Conservation (phyloP, 352 stramenopile species). For the Phytophthora pistaciae region DNA sequence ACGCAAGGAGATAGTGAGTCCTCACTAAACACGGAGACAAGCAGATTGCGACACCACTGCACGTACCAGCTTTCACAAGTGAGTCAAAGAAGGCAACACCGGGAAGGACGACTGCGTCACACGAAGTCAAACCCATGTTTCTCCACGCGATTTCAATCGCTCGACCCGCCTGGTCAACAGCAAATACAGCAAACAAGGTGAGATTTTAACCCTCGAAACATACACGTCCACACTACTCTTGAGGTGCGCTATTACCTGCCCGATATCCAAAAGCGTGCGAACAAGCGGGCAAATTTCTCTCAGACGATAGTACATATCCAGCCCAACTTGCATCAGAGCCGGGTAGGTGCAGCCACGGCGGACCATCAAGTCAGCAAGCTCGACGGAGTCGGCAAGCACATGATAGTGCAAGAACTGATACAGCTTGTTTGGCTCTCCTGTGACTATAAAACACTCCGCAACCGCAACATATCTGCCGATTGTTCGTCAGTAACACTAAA, state of each 20-base stretch:
- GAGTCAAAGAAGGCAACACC: slow-evolving; percentile 60
- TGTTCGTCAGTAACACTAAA: slow-evolving; percentile 15
- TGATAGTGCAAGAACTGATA: slow-evolving; percentile 77
- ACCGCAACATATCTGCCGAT: slow-evolving; percentile 60
- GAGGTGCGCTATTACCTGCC: slow-evolving; percentile 39
- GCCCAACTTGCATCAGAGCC: slow-evolving; percentile 59
- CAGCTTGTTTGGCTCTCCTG: slow-evolving; percentile 54
- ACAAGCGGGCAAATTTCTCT: slow-evolving; percentile 56
- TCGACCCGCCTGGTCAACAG: slow-evolving; percentile 40
- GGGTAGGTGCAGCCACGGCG: slow-evolving; percentile 27
- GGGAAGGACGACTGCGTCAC: slow-evolving; percentile 49
- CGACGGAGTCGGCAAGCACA: slow-evolving; percentile 61
- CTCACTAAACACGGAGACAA: background rate
- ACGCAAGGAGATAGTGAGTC: background rate
- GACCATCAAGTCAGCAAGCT: slow-evolving; percentile 67
- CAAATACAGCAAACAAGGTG: background rate
- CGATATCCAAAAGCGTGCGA: slow-evolving; percentile 53
- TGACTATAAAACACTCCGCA: slow-evolving; percentile 58
- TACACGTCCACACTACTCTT: background rate
- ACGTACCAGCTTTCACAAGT: slow-evolving; percentile 39
- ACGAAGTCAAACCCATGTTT: slow-evolving; percentile 49
- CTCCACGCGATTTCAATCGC: slow-evolving; percentile 60
- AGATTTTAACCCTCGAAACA: background rate
- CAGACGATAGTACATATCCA: slow-evolving; percentile 78
- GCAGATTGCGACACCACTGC: background rate